Evolutionary conservation across 495 filamentous ascomycete species (phyloP).

Genomic region (Articulospora tetracladia): DNA sequence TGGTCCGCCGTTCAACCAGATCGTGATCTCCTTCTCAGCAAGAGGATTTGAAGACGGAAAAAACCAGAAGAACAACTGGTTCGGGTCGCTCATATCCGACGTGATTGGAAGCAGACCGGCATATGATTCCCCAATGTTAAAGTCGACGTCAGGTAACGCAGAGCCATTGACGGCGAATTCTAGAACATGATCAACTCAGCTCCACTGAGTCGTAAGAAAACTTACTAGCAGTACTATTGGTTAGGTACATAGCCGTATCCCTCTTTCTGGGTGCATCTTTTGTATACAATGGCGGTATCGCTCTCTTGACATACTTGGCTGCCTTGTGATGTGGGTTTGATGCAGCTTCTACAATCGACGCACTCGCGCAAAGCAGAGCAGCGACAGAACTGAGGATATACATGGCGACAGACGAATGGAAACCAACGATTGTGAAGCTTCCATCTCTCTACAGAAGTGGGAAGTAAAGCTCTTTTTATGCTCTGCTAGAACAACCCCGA

Average conservation of each 20-base stretch:
- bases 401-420: background rate
- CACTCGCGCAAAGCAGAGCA: background rate
- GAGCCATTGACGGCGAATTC: constrained; percentile 65
- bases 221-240: constrained; percentile 11
- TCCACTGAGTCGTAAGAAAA: background rate
- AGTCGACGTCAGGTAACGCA: constrained; percentile 66
- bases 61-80: constrained; percentile 72
- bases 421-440: no score
- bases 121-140: constrained; percentile 74
- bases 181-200: constrained; percentile 18
- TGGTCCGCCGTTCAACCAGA: constrained; percentile 52
- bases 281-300: constrained; percentile 1
- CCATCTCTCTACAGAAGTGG: no score
- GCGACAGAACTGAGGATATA: background rate
- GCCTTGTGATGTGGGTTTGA: constrained; percentile 10
- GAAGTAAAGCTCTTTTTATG: no score
- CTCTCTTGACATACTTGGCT: constrained; percentile 9
- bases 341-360: background rate
- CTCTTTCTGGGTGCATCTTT: constrained; percentile 12
- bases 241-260: constrained; percentile 9
- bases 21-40: constrained; percentile 60
- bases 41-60: constrained; percentile 57
- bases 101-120: constrained; percentile 66
- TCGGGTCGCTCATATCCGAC: constrained; percentile 37
- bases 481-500: no score